phyloP scores from a whole-genome alignment of 2,329 filamentous ascomycete species.

The Beauveria australis region DNA sequence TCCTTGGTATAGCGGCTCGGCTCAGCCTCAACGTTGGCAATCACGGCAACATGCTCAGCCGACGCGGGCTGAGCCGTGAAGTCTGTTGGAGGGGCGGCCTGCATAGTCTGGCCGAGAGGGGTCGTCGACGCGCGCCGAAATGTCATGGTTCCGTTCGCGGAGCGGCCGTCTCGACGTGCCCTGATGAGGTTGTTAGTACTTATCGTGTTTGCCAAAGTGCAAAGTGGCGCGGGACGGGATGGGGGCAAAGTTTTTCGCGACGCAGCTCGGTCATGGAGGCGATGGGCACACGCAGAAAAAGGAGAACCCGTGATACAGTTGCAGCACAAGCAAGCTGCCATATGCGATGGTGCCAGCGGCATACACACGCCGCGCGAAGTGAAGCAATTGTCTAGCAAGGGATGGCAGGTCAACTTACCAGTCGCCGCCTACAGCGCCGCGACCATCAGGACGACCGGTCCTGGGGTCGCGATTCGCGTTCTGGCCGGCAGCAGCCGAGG shows the following conservation, averaged over 20 bases:
- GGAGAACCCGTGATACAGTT: neutral
- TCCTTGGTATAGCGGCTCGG: constrained; percentile 67
- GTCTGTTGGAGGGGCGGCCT: constrained; percentile 28
- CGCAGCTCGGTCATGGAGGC: constrained; percentile 2
- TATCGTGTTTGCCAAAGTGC: neutral
- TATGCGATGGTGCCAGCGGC: neutral
- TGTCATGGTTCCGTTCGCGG: constrained; percentile 55
- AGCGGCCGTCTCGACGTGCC: constrained; percentile 50
- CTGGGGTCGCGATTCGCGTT: constrained; percentile 52
- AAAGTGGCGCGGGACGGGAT: neutral
- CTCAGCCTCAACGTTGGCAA: constrained; percentile 25
- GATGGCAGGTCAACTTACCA: constrained; percentile 49
- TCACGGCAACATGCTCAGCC: constrained; percentile 27
- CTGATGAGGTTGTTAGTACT: constrained; percentile 26
- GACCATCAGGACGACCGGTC: constrained; percentile 49
- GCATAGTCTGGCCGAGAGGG: constrained; percentile 35
- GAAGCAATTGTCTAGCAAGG: constrained; percentile 20
- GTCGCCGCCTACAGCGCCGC: constrained; percentile 54
- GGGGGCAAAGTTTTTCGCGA: constrained; percentile 1
- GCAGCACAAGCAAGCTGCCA: neutral
- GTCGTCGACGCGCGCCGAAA: constrained; percentile 57
- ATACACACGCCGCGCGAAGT: neutral
- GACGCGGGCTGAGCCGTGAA: constrained; percentile 31
- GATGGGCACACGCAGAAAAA: neutral
- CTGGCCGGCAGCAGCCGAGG: constrained; percentile 73